Percentiles rank a stretch among this genome's conserved stretches.
Evolutionary conservation across 2,329 filamentous ascomycete genomes (phyloP).

Genomic region (Alternaria novae-zelandiae): DNA sequence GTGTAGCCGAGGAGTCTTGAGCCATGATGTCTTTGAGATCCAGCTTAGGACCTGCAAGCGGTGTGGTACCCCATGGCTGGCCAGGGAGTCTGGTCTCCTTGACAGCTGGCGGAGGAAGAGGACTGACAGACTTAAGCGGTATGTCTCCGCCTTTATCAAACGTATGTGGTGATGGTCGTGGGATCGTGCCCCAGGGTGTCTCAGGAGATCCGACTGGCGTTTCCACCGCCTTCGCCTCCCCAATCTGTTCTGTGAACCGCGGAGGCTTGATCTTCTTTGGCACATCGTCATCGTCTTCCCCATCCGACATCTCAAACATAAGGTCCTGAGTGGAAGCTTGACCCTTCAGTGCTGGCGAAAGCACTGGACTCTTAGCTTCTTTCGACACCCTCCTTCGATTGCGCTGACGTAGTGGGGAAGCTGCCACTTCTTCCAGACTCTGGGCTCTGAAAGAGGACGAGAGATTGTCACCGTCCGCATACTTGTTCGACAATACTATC

Average conservation of each 20-base stretch:
- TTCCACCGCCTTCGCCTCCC: conserved; percentile 11
- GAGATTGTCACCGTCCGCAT: conserved; percentile 71
- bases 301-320: conserved; percentile 95
- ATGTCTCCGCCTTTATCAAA: conserved; percentile 11
- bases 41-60: conserved; percentile 67
- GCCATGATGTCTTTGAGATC: conserved; percentile 80
- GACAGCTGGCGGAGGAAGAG: conserved; percentile 25
- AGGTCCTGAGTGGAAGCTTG: conserved; percentile 75
- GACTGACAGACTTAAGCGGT: conserved; percentile 32
- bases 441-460: conserved; percentile 68
- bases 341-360: conserved; percentile 71
- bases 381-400: conserved; percentile 50
- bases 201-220: conserved; percentile 31
- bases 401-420: conserved; percentile 56
- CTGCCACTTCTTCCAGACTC: conserved; percentile 67
- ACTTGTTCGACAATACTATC: conserved; percentile 70
- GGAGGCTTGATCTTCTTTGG: conserved; percentile 30
- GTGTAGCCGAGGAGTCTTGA: conserved; percentile 59
- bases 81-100: conserved; percentile 37
- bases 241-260: conserved; percentile 19
- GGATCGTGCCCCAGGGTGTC: conserved; percentile 31
- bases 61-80: conserved; percentile 60
- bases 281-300: conserved; percentile 49
- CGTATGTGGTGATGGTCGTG: conserved; percentile 22
- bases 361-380: conserved; percentile 63